Evolutionary conservation across 768 basidiomycete genomes (phyloP), one percentile per base, ranked within the genome.

Genomic region (Phylloporus rhodoxanthus): DNA sequence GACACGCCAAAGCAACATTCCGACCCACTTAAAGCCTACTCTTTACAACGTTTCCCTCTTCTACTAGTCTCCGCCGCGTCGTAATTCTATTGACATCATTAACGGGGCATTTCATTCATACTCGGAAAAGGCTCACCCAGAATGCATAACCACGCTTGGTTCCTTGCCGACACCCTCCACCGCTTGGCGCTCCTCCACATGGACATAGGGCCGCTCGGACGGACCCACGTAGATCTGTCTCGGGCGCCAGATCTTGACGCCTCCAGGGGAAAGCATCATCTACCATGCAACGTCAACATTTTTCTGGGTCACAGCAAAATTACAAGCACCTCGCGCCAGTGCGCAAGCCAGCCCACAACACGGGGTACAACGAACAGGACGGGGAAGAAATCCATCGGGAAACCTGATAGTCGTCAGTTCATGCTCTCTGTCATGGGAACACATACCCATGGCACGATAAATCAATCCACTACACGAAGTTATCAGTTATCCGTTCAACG

Each of bases 371-470:
- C 91, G 61, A 95, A 95, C 28, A 95, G 71, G 19, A 95, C 91
- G 0, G 92, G 91, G 81, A 93, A 94, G 68, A 88, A 94, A 70
- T 95, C 92, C 56, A 88, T 76, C 2, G 92, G 92, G 77, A 94
- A 94, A 38, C 91, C 88, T 88, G 42, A 40, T 17, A 20, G 28
- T 37, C 26, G 55, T 51, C 30, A 56, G 45, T 34, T 34, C 23
- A 43, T 13, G 5, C 20, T 23, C 17, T 19, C 4, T 8, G 13
- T 29, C 29, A 30, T 11, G 13, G 42, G 33, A 51, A 53, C 36
- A 59, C 75, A 55, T 54, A 89, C 88, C 90, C 90, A 92, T 92
- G 19, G 88, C 88, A 43, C 89, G 86, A 67, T 94, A 94, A 58
- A 94, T 93, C 50, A 93, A 68, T 8, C 90, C 89, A 57, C 89